phyloP scores from a whole-genome alignment of 352 stramenopile species.

The Phytophthora foliorum region DNA sequence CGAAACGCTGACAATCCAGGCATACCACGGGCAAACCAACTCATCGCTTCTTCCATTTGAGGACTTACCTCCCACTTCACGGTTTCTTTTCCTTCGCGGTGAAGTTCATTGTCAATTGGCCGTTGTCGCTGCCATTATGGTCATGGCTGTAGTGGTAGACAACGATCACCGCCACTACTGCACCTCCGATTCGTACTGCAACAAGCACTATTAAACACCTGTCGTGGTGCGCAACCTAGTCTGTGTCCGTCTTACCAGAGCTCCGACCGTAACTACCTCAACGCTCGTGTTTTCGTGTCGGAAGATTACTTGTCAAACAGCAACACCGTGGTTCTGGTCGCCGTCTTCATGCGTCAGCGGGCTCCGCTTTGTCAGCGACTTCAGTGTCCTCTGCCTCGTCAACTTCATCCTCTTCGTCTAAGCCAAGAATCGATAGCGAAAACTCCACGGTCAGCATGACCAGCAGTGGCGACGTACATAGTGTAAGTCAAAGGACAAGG shows the following conservation, averaged over 20 bases:
- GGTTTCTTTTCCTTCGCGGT: conserved; percentile 17
- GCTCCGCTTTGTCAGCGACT: conserved; percentile 16
- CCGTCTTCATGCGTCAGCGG: conserved; percentile 27
- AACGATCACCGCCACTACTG: conserved; percentile 58
- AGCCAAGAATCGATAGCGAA: conserved; percentile 33
- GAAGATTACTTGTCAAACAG: conserved; percentile 51
- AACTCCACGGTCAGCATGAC: conserved; percentile 32
- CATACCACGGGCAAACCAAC: too few species aligned
- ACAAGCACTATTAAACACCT: conserved; percentile 77
- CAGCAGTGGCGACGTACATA: conserved; percentile 53
- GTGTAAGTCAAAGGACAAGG: conserved; percentile 58
- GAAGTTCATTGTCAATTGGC: conserved; percentile 40
- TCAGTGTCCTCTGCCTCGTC: conserved; percentile 12
- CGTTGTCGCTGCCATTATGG: conserved; percentile 30
- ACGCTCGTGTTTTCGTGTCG: conserved; percentile 82
- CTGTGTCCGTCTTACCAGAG: conserved; percentile 87
- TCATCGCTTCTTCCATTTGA: neutral
- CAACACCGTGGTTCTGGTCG: conserved; percentile 25
- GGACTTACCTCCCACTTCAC: conserved; percentile 8
- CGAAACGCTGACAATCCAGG: too few species aligned
- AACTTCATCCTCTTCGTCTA: conserved; percentile 13
- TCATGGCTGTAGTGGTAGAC: conserved; percentile 19
- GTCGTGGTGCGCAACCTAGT: conserved; percentile 71
- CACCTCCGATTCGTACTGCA: conserved; percentile 77
- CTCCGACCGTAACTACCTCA: conserved; percentile 76